Evolutionary conservation across 2,329 filamentous ascomycete genomes (phyloP), one percentile per base, ranked within the genome.

Genomic region (Verticillium tricorpus): DNA sequence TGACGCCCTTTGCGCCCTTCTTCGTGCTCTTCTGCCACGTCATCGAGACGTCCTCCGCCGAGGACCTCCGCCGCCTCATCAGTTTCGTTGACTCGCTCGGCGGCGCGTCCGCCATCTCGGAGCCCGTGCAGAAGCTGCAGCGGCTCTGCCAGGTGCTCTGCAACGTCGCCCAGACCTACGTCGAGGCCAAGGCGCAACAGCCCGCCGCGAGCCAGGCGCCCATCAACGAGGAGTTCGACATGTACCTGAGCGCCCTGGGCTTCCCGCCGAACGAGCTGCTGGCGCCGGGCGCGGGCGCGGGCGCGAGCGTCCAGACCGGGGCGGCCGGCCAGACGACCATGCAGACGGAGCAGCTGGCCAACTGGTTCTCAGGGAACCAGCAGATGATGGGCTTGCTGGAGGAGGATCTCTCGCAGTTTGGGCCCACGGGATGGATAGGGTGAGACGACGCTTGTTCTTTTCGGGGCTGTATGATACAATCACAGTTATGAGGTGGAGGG

Each of bases 381-480:
- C 86, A 88, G 67, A 84, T 90, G 76, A 81, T 89, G 77, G 85
- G 85, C 0, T 69, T 89, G 61, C 71, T 89, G 69, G 87, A 90
- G 69, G 84, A 88, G 62, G 86, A 89, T 55, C 64, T 82, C 61
- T 79, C 78, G 59, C 76, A 78, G 34, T 79, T 82, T 66, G 73
- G 56, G 25, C 31, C 54, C 6, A 31, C 54, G 28, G 54, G 54
- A 25, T 56, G 25, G 54, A 56, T 56, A n/a, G 45, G 22, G 45
- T 52, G 12, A 52, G 19, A n/a, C n/a, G n/a, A n/a, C n/a, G n/a
- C 9, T 8, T 40, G 15, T 15, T n/a, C 9, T 35, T 35, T 8
- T 35, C 34, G 34, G 34, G 2, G 9, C 34, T 35, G 34, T 11
- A 35, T 35, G 34, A 14, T 28, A 28, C 28, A 35, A 35, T 9